Percentiles rank a stretch among this genome's conserved stretches.
Conservation (phyloP, 148 eudicot species). For the Vaccinium corymbosum region DNA sequence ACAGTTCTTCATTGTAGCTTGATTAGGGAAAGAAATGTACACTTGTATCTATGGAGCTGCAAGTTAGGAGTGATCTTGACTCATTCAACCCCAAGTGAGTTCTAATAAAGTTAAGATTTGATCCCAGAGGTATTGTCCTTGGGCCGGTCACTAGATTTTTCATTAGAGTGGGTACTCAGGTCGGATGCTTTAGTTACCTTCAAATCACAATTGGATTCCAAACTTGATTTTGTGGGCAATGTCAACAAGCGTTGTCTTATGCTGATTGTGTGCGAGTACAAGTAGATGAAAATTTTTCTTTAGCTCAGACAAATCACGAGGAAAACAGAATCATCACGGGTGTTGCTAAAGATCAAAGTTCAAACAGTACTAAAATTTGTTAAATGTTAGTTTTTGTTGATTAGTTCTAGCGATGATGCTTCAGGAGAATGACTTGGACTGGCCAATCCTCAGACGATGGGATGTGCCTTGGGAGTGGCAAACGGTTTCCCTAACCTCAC, state of each 20-base stretch:
- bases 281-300: background rate
- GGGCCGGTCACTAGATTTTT: background rate
- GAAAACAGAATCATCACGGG: background rate
- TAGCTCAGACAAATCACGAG: background rate
- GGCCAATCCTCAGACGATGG: constrained; percentile 83
- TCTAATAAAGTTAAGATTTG: background rate
- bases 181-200: background rate
- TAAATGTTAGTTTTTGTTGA: constrained; percentile 1
- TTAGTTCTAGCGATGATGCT: constrained; percentile 13
- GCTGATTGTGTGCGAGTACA: background rate
- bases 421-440: constrained; percentile 42
- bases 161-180: background rate
- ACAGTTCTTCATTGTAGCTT: background rate
- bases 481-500: constrained; percentile 76
- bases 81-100: too few species aligned
- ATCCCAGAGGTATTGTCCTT: background rate
- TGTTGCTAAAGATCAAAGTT: background rate
- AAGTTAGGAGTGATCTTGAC: background rate
- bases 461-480: constrained; percentile 99
- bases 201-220: background rate
- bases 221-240: background rate
- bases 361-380: background rate
- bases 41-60: background rate
- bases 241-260: background rate
- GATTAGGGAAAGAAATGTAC: background rate